Percentiles rank a stretch among this genome's conserved stretches.
phyloP scores from a whole-genome alignment of 2,329 filamentous ascomycete genomes.

The Aspergillus japonicus region DNA sequence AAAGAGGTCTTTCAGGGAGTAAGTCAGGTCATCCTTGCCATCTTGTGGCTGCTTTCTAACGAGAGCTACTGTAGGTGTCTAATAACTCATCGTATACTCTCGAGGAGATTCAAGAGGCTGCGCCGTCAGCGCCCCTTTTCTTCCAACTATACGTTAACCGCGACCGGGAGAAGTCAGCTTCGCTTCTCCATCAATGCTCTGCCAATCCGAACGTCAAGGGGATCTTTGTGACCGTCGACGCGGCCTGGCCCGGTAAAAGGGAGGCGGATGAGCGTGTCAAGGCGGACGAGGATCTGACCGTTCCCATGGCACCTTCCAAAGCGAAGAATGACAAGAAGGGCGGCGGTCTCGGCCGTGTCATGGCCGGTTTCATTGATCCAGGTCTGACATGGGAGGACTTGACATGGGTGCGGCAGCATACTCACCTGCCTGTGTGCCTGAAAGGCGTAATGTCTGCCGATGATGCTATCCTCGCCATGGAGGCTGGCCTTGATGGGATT shows the following conservation, averaged over 20 bases:
- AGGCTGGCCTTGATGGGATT: constrained; percentile 54
- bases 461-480: constrained; percentile 53
- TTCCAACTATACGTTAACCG: constrained; percentile 58
- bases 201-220: constrained; percentile 45
- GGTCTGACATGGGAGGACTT: constrained; percentile 55
- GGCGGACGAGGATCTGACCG: constrained; percentile 44
- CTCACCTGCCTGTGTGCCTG: constrained; percentile 53
- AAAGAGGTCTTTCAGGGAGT: constrained; percentile 57
- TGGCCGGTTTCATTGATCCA: constrained; percentile 54
- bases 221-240: constrained; percentile 56
- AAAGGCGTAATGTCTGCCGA: constrained; percentile 59
- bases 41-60: background rate
- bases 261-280: constrained; percentile 58
- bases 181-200: constrained; percentile 45
- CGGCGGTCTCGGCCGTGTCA: constrained; percentile 53
- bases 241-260: constrained; percentile 55
- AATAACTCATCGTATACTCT: constrained; percentile 62
- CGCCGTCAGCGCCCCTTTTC: constrained; percentile 46
- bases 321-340: constrained; percentile 54
- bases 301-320: constrained; percentile 46
- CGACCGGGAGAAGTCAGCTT: constrained; percentile 49
- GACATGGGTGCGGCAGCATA: constrained; percentile 51
- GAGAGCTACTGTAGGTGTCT: constrained; percentile 44
- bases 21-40: constrained; percentile 10
- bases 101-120: constrained; percentile 51